Conservation (phyloP, 169 alveolate genomes). For the Eimeria acervulina region DNA sequence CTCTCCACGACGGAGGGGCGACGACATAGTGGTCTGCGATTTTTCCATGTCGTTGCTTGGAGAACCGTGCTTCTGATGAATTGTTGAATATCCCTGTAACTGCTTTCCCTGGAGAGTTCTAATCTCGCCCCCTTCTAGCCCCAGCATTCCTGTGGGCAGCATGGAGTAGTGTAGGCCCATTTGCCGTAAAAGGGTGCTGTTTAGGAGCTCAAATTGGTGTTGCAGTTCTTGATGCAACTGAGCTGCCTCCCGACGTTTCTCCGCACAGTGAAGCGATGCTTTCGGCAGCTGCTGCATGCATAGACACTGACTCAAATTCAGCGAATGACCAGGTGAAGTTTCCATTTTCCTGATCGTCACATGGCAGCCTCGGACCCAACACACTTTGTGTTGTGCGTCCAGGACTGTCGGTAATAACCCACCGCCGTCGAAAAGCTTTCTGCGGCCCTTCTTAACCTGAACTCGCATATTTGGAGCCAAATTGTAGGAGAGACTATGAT, state of each 20-base stretch:
- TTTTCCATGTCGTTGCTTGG: neutral
- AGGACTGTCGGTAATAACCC: neutral
- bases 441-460: slow-evolving; percentile 59
- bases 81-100: neutral
- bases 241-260: slow-evolving; percentile 54
- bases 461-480: neutral
- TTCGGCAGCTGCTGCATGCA: slow-evolving; percentile 73
- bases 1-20: neutral
- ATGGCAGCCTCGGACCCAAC: neutral
- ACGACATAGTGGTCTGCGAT: neutral
- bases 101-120: neutral
- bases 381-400: neutral
- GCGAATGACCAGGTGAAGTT: too few species aligned
- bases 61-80: neutral
- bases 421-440: slow-evolving; percentile 69
- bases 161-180: slow-evolving; percentile 42
- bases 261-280: slow-evolving; percentile 13
- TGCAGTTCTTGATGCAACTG: slow-evolving; percentile 48
- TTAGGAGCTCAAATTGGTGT: slow-evolving; percentile 36
- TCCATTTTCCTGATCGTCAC: neutral
- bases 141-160: slow-evolving; percentile 31
- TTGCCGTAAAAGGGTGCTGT: slow-evolving; percentile 25
- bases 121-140: neutral
- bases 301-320: neutral
- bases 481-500: neutral